A percentile compares a stretch with the other conserved stretches of the same genome.
phyloP scores from a whole-genome alignment of 176 grass and related monocot species.

The Chloris gayana region DNA sequence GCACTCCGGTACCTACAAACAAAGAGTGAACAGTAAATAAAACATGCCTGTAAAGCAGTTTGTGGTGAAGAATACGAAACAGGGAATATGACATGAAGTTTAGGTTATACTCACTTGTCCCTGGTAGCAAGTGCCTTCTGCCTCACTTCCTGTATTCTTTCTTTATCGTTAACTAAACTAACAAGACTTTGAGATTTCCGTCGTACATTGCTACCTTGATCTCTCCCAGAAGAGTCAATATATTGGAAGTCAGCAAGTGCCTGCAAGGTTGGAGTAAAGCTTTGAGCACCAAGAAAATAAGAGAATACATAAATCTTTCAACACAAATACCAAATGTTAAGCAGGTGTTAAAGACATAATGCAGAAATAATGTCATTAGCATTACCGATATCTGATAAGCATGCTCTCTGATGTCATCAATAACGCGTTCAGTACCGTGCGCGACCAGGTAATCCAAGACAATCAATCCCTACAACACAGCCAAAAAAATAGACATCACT shows the following conservation, averaged over 20 bases:
- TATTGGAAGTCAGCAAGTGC: conserved; percentile 95
- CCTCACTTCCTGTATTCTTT: conserved; percentile 94
- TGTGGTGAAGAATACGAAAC: not conserved
- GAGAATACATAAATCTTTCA: not conserved
- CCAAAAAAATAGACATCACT: conserved; percentile 23
- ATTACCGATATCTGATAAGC: conserved; percentile 95
- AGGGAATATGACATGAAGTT: conserved; percentile 5
- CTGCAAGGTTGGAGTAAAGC: conserved; percentile 52
- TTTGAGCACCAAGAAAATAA: conserved; percentile 17
- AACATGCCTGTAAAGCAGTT: conserved; percentile 7
- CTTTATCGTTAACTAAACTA: conserved; percentile 96
- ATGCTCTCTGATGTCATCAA: conserved; percentile 96
- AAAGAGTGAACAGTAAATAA: conserved; percentile 15
- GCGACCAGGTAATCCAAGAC: conserved; percentile 94
- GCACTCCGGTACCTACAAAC: conserved; percentile 67
- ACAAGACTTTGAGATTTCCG: conserved; percentile 94
- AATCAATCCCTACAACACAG: conserved; percentile 67
- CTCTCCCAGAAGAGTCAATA: conserved; percentile 89
- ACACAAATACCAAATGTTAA: not conserved
- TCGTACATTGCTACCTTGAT: conserved; percentile 94
- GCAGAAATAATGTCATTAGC: not conserved
- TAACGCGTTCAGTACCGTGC: conserved; percentile 87
- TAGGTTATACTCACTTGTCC: conserved; percentile 71
- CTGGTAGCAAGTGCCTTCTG: conserved; percentile 85
- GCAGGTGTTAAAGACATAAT: not conserved